Conservation (phyloP, 345 rosid genomes). For the Rhizophora mangle region DNA sequence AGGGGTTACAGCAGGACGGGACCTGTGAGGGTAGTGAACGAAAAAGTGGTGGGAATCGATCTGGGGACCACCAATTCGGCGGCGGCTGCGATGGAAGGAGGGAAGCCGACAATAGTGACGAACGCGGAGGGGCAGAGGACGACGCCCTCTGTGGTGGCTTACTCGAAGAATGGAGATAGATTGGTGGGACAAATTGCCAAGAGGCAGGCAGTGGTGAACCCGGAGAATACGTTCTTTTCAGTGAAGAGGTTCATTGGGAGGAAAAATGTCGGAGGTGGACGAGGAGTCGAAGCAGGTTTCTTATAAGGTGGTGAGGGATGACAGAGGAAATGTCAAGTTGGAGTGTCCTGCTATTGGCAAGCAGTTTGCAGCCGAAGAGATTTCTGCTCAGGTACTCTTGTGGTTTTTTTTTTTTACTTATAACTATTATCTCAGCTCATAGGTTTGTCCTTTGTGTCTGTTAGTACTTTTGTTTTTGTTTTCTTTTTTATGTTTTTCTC, state of each 20-base stretch:
- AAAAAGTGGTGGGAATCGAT: constrained; percentile 94
- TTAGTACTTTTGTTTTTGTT: too few species aligned
- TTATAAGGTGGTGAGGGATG: constrained; percentile 76
- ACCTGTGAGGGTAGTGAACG: constrained; percentile 65
- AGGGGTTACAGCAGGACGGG: constrained; percentile 28
- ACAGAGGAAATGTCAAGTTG: constrained; percentile 84
- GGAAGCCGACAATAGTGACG: constrained; percentile 89
- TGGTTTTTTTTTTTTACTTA: too few species aligned
- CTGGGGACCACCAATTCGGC: constrained; percentile 94
- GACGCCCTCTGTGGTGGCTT: constrained; percentile 94
- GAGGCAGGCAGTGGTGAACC: constrained; percentile 94
- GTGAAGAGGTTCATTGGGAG: constrained; percentile 97
- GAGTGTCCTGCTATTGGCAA: constrained; percentile 86
- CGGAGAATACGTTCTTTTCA: constrained; percentile 91
- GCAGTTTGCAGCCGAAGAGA: constrained; percentile 92
- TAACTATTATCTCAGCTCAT: too few species aligned
- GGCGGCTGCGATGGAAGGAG: constrained; percentile 98
- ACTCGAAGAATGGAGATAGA: constrained; percentile 77
- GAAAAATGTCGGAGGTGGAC: constrained; percentile 82
- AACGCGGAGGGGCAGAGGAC: constrained; percentile 97
- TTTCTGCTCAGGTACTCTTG: constrained; percentile 80
- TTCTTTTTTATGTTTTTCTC: too few species aligned
- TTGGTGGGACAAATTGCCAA: constrained; percentile 96
- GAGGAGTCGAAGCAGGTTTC: constrained; percentile 94
- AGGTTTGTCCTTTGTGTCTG: too few species aligned